Conservation (phyloP, 2,329 filamentous ascomycete genomes). For the Pseudogymnoascus sp. region DNA sequence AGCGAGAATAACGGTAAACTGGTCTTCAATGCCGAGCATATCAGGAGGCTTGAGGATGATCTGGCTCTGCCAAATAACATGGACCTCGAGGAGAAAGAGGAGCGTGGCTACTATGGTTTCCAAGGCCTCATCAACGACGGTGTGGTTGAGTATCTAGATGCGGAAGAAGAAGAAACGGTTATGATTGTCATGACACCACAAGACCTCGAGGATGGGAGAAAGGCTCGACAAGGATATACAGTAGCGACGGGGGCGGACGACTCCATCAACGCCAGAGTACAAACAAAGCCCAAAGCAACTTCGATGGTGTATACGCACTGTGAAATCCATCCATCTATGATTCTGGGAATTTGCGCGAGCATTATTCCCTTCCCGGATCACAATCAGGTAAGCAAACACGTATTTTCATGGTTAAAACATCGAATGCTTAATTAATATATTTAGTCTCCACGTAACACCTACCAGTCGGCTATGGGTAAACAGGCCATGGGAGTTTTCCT, state of each 20-base stretch:
- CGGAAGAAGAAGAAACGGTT: slow-evolving; percentile 94
- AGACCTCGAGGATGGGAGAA: slow-evolving; percentile 55
- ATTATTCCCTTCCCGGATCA: slow-evolving; percentile 99
- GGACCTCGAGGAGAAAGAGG: slow-evolving; percentile 47
- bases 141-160: slow-evolving; percentile 91
- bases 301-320: slow-evolving; percentile 60
- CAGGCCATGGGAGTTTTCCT: slow-evolving; percentile 99
- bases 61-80: slow-evolving; percentile 53
- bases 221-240: not conserved
- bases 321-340: slow-evolving; percentile 99
- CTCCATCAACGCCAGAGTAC: slow-evolving; percentile 4
- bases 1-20: slow-evolving; percentile 69
- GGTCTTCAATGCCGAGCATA: slow-evolving; percentile 76
- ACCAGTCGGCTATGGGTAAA: slow-evolving; percentile 99
- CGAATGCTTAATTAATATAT: slow-evolving; percentile 32
- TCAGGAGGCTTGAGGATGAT: slow-evolving; percentile 67
- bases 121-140: slow-evolving; percentile 74
- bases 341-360: slow-evolving; percentile 93
- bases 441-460: slow-evolving; percentile 94
- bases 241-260: not conserved
- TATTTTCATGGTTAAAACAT: slow-evolving; percentile 8
- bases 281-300: slow-evolving; percentile 7
- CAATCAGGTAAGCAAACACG: slow-evolving; percentile 58
- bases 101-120: slow-evolving; percentile 69
- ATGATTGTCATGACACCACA: slow-evolving; percentile 99